phyloP scores from a whole-genome alignment of 305 asterid genomes.

The Fraxinus angustifolia region DNA sequence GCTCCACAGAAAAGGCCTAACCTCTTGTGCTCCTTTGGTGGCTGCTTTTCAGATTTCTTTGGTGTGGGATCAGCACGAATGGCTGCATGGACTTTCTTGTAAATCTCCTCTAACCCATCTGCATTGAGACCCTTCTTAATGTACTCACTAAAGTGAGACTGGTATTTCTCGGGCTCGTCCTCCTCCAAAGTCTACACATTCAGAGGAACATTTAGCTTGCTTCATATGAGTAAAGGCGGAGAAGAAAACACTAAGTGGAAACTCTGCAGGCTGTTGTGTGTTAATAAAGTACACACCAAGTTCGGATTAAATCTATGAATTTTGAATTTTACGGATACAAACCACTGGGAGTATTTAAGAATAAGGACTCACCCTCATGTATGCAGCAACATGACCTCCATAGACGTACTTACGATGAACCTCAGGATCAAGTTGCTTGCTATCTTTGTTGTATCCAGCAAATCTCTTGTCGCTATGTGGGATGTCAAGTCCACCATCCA shows the following conservation, averaged over 20 bases:
- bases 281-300: background rate
- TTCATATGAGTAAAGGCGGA: background rate
- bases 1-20: background rate
- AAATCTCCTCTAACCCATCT: conserved; percentile 46
- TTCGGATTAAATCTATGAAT: background rate
- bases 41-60: conserved; percentile 48
- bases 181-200: conserved; percentile 42
- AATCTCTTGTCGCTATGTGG: conserved; percentile 92
- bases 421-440: conserved; percentile 70
- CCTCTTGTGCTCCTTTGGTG: conserved; percentile 67
- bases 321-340: background rate
- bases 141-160: conserved; percentile 49
- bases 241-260: background rate
- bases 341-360: background rate
- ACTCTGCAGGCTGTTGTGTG: background rate
- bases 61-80: conserved; percentile 52
- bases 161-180: conserved; percentile 68
- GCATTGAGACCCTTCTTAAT: conserved; percentile 42
- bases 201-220: background rate
- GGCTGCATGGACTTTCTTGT: conserved; percentile 70
- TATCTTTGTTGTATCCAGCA: conserved; percentile 70
- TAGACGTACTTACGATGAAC: conserved; percentile 77
- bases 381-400: conserved; percentile 79
- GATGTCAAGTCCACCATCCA: conserved; percentile 86
- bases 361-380: conserved; percentile 59